Evolutionary conservation across 768 basidiomycete species (phyloP).

Genomic region (Gelatoporia subvermispora): DNA sequence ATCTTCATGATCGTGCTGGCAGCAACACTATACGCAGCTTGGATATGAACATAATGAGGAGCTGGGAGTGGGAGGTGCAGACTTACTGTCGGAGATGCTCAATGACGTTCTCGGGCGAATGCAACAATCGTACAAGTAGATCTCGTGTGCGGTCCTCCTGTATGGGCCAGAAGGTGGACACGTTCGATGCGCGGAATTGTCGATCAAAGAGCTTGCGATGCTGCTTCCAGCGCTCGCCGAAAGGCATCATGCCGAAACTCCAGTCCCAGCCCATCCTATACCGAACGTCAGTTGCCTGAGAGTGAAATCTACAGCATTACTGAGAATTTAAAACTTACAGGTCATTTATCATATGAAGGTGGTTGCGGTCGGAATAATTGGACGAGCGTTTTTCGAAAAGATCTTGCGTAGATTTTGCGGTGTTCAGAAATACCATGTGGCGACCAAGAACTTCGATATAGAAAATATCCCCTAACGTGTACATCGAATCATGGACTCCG

Average conservation of each 20-base stretch:
- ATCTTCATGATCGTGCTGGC: constrained; percentile 37
- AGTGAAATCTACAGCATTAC: neutral
- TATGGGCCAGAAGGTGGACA: constrained; percentile 28
- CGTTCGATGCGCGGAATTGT: constrained; percentile 33
- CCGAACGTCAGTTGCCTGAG: constrained; percentile 1
- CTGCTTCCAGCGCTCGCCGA: constrained; percentile 37
- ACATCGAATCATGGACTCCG: neutral
- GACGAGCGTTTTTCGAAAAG: constrained; percentile 26
- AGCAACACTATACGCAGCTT: constrained; percentile 28
- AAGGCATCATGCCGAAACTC: constrained; percentile 36
- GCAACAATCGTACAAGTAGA: constrained; percentile 28
- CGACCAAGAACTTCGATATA: constrained; percentile 20
- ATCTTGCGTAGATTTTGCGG: constrained; percentile 23
- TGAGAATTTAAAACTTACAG: constrained; percentile 31
- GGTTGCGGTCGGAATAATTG: constrained; percentile 28
- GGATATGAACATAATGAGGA: neutral
- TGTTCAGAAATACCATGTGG: constrained; percentile 24
- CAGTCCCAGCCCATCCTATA: constrained; percentile 40
- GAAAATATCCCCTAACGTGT: constrained; percentile 21
- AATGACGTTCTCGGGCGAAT: constrained; percentile 35
- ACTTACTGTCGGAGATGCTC: constrained; percentile 33
- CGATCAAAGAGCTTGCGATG: constrained; percentile 38
- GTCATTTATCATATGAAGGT: constrained; percentile 15
- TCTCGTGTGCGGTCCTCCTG: constrained; percentile 35
- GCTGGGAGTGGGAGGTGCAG: too few species aligned